Conservation (phyloP, 2,329 filamentous ascomycete species). For the Colletotrichum truncatum region DNA sequence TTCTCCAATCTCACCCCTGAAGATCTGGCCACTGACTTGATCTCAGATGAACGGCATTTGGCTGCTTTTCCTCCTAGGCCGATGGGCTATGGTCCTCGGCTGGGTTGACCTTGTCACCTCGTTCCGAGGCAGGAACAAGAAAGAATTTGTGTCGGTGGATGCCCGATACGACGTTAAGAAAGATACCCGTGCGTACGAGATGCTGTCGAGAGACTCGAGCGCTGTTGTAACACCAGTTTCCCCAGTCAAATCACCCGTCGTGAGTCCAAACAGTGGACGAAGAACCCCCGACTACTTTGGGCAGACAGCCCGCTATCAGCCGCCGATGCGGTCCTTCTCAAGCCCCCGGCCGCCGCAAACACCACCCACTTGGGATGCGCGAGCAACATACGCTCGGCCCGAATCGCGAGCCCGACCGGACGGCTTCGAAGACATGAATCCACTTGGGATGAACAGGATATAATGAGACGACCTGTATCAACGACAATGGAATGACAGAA, state of each 20-base stretch:
- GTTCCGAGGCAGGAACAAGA: conserved; percentile 61
- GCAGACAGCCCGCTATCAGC: conserved; percentile 62
- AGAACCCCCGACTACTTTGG: conserved; percentile 66
- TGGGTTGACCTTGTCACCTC: conserved; percentile 76
- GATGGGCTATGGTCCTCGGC: conserved; percentile 84
- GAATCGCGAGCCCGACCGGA: conserved; percentile 34
- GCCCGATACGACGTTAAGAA: conserved; percentile 70
- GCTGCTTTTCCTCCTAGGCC: conserved; percentile 82
- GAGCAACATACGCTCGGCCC: conserved; percentile 47
- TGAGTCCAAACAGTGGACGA: conserved; percentile 46
- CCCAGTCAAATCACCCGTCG: conserved; percentile 45
- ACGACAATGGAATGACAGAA: conserved; percentile 7
- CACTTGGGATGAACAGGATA: conserved; percentile 66
- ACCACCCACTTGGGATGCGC: conserved; percentile 50
- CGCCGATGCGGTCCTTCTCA: conserved; percentile 64
- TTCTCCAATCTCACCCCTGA: not conserved
- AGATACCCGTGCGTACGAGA: conserved; percentile 80
- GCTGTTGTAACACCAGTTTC: conserved; percentile 61
- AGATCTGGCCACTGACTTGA: conserved; percentile 15
- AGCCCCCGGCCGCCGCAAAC: conserved; percentile 60
- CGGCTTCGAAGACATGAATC: conserved; percentile 56
- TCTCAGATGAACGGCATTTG: conserved; percentile 82
- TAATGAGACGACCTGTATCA: conserved; percentile 36
- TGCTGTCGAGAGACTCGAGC: conserved; percentile 72
- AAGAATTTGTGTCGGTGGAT: conserved; percentile 91